Evolutionary conservation across 495 filamentous ascomycete genomes (phyloP), one percentile per base, ranked within the genome.

Genomic region (Trichoderma gamsii): DNA sequence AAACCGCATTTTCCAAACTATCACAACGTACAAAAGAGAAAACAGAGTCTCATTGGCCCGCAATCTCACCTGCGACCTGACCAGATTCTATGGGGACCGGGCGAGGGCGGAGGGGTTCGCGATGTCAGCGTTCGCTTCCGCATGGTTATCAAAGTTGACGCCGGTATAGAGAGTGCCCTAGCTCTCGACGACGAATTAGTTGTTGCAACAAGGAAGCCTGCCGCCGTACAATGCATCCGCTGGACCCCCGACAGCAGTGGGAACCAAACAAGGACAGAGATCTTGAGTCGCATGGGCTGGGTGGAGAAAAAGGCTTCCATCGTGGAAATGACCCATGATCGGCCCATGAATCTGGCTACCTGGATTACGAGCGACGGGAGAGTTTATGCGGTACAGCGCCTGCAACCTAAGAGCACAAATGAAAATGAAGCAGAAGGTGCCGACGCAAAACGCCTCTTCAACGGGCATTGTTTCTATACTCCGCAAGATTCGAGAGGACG

Each of bases 81-180:
- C 65, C 77, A 88, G 69, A 82, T 87, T 66, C 68, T 85, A 35
- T 77, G 85, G 73, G 89, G 87, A 0, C 81, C 87, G 12, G 89
- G 88, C 4, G 90, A 97, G 75, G 88, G 89, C n/a, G 87, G 85
- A 67, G 91, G 90, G 1, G 89, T 97, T 23, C 85, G 85, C 56
- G 94, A 98, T 76, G 87, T 95, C 63, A 97, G 87, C 69, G 82
- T 98, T 59, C 87, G 92, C 23, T 98, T 99, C 79, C 85, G 95
- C 65, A 97, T 97, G 92, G 93, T 96, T 27, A 97, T 99, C 68
- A 96, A 96, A 78, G 91, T 99, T 25, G 95, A 99, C 76, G 96
- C 96, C 11, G 96, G 96, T 1, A 97, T 99, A 70, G 87, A 87
- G 71, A 85, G 81, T 71, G 92, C 89, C n/a, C 77, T 98, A 63